Evolutionary conservation across 1,284 basidiomycete species (phyloP), one percentile per base, ranked within the genome.

Genomic region (Sphaerobolus stellatus): DNA sequence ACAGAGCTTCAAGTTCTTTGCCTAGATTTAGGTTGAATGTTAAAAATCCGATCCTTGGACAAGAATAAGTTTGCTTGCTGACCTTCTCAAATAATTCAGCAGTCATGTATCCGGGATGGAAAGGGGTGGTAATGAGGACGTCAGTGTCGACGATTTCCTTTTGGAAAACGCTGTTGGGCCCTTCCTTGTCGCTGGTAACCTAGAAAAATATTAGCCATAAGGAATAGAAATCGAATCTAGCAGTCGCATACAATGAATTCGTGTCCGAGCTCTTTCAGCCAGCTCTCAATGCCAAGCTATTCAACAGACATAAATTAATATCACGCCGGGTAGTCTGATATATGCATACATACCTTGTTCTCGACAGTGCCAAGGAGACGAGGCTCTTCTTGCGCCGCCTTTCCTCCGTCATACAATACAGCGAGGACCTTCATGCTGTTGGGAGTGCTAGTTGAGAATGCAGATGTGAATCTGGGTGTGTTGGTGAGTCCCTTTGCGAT

Each of bases 81-180:
- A 78, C 82, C 74, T 84, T 84, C 43, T 79, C 79, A 62, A 96
- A 73, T 58, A 95, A 75, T 7, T 94, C 91, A 36, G 75, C 79
- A 5, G 92, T 94, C 57, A 95, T 81, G 74, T 97, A 96, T 60
- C 86, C 93, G 46, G 91, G 91, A 70, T 92, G 89, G 85, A 94
- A 98, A 9, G 94, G 94, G 1, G 94, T 97, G 16, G 92, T 95
- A 71, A 95, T 92, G 64, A 89, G 69, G 56, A 90, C 78, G 68
- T 90, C 87, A 40, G 84, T 89, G 68, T 95, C 92, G 56, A 81
- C 80, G 59, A 97, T 81, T 69, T 97, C 81, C 72, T 93, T 92
- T 68, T 92, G 86, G 78, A 98, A 95, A 60, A 81, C 86, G 56
- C 88, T 91, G 70, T 91, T 76, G 11, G 86, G 76, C 29, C 92